Conservation (phyloP, 179 eudicot genomes). For the Silene noctiflora region DNA sequence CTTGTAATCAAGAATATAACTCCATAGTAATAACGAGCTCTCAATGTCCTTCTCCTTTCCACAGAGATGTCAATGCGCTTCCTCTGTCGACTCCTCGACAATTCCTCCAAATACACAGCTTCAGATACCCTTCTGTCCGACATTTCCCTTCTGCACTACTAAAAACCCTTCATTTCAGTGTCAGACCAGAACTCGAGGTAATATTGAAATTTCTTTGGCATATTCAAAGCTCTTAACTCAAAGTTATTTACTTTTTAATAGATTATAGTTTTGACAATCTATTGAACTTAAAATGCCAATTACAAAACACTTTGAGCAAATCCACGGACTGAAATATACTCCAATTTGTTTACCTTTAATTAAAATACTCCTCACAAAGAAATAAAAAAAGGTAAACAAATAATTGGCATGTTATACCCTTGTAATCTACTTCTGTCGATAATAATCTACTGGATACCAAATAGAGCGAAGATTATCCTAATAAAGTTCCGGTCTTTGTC, state of each 20-base stretch:
- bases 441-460: background rate
- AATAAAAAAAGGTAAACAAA: no score
- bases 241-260: no score
- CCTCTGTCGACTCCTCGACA: slow-evolving; percentile 27
- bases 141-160: background rate
- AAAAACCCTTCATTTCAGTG: slow-evolving; percentile 1
- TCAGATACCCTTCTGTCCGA: slow-evolving; percentile 19
- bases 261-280: no score
- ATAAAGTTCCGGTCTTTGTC: background rate
- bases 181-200: background rate
- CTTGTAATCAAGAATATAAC: slow-evolving; percentile 60
- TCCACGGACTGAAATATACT: no score
- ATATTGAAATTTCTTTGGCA: no score
- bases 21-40: slow-evolving; percentile 74
- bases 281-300: no score
- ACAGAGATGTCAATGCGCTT: slow-evolving; percentile 36
- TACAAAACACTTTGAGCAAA: no score
- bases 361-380: no score
- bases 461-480: background rate
- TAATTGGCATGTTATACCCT: no score
- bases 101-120: slow-evolving; percentile 35
- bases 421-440: no score
- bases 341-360: no score
- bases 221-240: no score
- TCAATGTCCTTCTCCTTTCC: slow-evolving; percentile 48